Percentiles rank a stretch among this genome's conserved stretches.
Conservation (phyloP, 1,284 basidiomycete genomes). For the Rhodotorula sp. region DNA sequence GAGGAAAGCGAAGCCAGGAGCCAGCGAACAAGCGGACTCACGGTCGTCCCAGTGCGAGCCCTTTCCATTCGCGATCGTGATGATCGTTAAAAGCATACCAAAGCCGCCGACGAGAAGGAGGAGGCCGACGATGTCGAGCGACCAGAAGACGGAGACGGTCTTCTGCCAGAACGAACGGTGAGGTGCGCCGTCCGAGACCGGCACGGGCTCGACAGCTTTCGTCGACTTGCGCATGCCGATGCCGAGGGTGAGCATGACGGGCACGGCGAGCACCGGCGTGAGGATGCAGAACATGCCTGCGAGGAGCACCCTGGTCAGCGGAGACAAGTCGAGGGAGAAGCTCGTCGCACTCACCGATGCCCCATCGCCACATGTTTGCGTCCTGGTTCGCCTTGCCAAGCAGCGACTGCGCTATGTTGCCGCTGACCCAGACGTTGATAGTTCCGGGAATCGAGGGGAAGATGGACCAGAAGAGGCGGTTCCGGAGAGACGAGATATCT, state of each 20-base stretch:
- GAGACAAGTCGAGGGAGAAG: slow-evolving; percentile 5
- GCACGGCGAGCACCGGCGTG: slow-evolving; percentile 43
- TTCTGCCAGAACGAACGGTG: slow-evolving; percentile 18
- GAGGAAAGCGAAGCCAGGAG: not conserved
- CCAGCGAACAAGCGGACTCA: not conserved
- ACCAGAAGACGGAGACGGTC: slow-evolving; percentile 43
- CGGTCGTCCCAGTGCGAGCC: slow-evolving; percentile 46
- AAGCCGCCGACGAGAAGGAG: slow-evolving; percentile 47
- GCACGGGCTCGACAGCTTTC: not conserved
- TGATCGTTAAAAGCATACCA: slow-evolving; percentile 48
- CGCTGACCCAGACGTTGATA: slow-evolving; percentile 48
- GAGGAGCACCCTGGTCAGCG: not conserved
- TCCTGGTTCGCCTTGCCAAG: slow-evolving; percentile 18
- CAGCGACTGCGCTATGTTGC: slow-evolving; percentile 40
- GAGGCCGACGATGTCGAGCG: slow-evolving; percentile 49
- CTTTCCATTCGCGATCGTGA: slow-evolving; percentile 48
- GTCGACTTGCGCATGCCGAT: slow-evolving; percentile 31
- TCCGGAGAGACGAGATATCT: slow-evolving; percentile 47
- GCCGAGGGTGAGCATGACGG: slow-evolving; percentile 46
- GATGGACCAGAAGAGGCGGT: slow-evolving; percentile 48
- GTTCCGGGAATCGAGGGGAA: slow-evolving; percentile 45
- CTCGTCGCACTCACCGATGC: slow-evolving; percentile 44
- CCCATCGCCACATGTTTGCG: slow-evolving; percentile 45
- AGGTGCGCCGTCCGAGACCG: not conserved
- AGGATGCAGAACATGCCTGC: slow-evolving; percentile 47